Base-by-base conservation (phyloP, 1,139 yeast species). In the Meyerozyma carpophila region DNA sequence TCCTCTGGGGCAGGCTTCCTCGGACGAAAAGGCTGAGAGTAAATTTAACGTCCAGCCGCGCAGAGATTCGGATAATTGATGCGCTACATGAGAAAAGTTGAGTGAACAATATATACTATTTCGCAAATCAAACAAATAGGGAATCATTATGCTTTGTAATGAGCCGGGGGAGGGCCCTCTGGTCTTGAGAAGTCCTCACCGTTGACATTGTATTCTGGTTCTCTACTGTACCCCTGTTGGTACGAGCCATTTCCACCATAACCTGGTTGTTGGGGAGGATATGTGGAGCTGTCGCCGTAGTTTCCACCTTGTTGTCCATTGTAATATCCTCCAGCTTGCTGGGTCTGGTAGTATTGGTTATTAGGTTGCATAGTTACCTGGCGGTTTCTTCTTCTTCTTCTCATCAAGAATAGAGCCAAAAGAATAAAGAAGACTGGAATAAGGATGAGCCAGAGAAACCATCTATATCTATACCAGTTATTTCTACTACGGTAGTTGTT, bases 111-210 rank as follows among this genome's bases (percentile, higher is more conserved):
- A 21, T 21, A 21, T 21, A 21, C 24, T 21, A 20, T 20, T 20
- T 20, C 21, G 21, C 21, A 6, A 21, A 8, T 21, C 24, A 21
- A 27, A 9, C 6, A 27, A 2, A 27, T 27, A 10, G 9, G 16
- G 34, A 14, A n/a, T 13, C n/a, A 9, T 8, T 43, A 44, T 14
- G 41, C 27, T 42, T 50, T 49, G 24, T 41, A 41, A 38, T 55
- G 57, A 7, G 59, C 52, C 10, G 59, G 59, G 4, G 62, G 62
- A 8, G 62, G 62, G 4, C 62, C 61, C 1, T 46, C 50, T n/a
- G 61, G 61, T 36, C 58, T 48, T 24, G 47, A 44, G 32, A 49
- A 55, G 8, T 47, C 52, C 3, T 39, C 44, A 28, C 39, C 32
- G 8, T 51, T 51, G 5, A 47, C 44, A n/a, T 45, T 44, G 11